Evolutionary conservation across 2,329 filamentous ascomycete genomes (phyloP).

Genomic region (Cladosporium sp.): DNA sequence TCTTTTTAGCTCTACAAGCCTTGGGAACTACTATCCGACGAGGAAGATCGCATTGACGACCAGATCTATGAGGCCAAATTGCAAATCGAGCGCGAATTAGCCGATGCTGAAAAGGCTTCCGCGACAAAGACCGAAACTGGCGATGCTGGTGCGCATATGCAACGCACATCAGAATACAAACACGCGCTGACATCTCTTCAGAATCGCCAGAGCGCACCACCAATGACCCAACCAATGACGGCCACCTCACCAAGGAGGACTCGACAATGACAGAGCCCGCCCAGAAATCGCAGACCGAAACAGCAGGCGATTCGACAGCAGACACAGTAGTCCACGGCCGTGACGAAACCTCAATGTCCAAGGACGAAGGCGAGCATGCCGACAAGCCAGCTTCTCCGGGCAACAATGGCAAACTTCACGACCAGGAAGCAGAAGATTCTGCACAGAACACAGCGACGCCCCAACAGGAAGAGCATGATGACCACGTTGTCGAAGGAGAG

Average conservation of each 20-base stretch:
- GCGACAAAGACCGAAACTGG: background rate
- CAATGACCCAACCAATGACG: no score
- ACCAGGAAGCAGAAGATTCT: constrained; percentile 18
- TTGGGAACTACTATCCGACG: constrained; percentile 65
- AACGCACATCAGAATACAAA: background rate
- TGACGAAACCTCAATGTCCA: constrained; percentile 10
- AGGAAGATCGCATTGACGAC: constrained; percentile 65
- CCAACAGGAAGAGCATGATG: constrained; percentile 46
- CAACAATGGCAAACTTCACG: constrained; percentile 2
- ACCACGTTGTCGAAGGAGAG: constrained; percentile 75
- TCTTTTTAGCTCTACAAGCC: constrained; percentile 76
- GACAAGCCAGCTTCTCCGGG: constrained; percentile 17
- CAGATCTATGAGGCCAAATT: constrained; percentile 63
- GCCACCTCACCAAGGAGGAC: background rate
- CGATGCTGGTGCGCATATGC: background rate
- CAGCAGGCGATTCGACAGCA: background rate
- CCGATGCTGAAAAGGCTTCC: background rate
- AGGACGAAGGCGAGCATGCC: constrained; percentile 25
- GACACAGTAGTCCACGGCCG: background rate
- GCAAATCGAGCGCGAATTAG: constrained; percentile 58
- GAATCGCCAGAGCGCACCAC: background rate
- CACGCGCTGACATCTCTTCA: background rate
- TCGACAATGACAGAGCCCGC: background rate
- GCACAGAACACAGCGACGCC: constrained; percentile 1
- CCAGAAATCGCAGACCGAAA: no score